Base-by-base conservation (phyloP, 441 rosid species). In the Arabidopsis lyrata region DNA sequence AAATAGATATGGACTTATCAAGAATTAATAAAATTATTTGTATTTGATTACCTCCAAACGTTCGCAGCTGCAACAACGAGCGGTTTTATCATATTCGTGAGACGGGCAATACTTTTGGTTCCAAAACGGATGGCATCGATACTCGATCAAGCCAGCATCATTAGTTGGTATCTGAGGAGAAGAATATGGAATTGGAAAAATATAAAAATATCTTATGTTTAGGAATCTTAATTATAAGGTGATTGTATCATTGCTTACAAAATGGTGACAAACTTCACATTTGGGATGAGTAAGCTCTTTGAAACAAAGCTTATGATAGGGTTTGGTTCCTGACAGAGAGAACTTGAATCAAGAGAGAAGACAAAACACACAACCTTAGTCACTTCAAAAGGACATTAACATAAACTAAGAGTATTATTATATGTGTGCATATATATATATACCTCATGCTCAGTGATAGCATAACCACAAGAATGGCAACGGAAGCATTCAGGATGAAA, bases 61-160 rank as follows among this genome's bases (percentile, higher is more conserved):
- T 42, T 94, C 99, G 18, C 99, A 94, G 75, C 99, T 94, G 64
- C 97, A 92, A 81, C 97, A 92, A 44, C 99, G 86, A 69, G 92
- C 83, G 0, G 97, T 92, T 74, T 70, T 75, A 61, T 94, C 99
- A 38, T 83, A 86, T 70, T 94, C 99, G 8, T 92, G 99, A 16
- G 93, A 81, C 2, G 97, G 97, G 35, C 99, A 95, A 54, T 92
- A 95, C 80, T 88, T 95, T 65, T 95, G 99, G 70, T 85, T 83
- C 99, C 99, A 95, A 81, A 87, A 92, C 29, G 97, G 99, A 77
- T 95, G 99, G 77, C 97, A 90, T 50, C 94, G 84, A 49, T 90
- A 95, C 85, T 95, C 99, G 4, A 95, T 95, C 82, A 92, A 78
- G 65, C 97, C 97, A 74, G 86, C 88, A 76, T 82, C 86, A 70